Base-by-base conservation (phyloP, 2,329 filamentous ascomycete genomes). In the Elsinoe fawcettii region DNA sequence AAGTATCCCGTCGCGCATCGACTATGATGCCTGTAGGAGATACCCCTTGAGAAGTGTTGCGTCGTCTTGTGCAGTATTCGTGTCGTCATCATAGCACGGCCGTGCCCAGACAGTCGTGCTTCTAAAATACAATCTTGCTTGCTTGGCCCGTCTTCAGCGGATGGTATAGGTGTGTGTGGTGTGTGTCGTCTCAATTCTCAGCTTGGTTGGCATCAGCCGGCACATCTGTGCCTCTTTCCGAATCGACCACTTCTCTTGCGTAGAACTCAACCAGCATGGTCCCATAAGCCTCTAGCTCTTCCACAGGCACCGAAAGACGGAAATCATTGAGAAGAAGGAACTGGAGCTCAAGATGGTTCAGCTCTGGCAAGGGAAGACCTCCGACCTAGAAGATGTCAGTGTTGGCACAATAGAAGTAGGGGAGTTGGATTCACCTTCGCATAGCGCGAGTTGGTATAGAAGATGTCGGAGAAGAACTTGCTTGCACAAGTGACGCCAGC, bases 201-300 rank as follows among this genome's bases (percentile, higher is more conserved):
- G 44, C 7, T 49, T 49, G 5, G 9, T 3, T 16, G 14, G 44
- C 12, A 25, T 39, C 49, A 8, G 49, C 39, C 25, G 5, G 30
- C 32, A 23, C 30, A 11, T 39, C 30, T 4, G 30, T 39, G 49
- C 32, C 30, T 14, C 41, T n/a, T 20, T 56, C 54, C 23, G 23
- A 18, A 7, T 56, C 54, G 23, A 96, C 82, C 14, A 96, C 86
- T 70, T 99, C 93, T 56, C 92, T 81, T 0, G 90, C 92, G 67
- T 97, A 99, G 67, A 97, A 99, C 67, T 97, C 92, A 14, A 99
- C 93, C 11, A 99, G 78, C 92, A 97, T 97, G 1, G 93, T 99
- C 4, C 90, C 93, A 66, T 99, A 99, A 0, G 90, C 90, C 71
- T 99, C 93, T 59, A 99, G 82, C 66, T 97, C 92, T 74, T 97